Evolutionary conservation across 208 protist species (phyloP), one percentile per base, ranked within the genome.

Genomic region (Wallacemonas rigidus): DNA sequence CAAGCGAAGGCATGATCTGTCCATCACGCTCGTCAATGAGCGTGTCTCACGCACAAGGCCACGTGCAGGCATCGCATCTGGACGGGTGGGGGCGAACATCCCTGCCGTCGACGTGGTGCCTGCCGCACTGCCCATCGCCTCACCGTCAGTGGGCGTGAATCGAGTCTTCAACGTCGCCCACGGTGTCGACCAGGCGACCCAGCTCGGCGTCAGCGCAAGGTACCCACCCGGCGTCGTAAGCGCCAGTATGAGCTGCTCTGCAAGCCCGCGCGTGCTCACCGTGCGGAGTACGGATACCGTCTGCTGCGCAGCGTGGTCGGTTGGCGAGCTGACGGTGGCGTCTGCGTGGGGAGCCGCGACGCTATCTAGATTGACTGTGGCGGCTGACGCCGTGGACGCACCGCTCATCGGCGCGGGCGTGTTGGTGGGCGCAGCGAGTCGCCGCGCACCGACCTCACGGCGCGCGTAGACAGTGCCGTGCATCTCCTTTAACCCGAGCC

Each of bases 151-250:
- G 7, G 43, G 7, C 5, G 64, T 72, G 26, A 83, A 70, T 2
- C 69, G 63, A 12, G 76, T 75, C 70, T 87, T 80, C 38, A 79
- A 65, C 39, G 87, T 81, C 9, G 82, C 87, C 90, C 90, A 95
- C 63, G 90, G 90, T 68, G 75, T 78, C 53, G 87, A 87, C 90
- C 90, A 95, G 39, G 87, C 85, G 14, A 93, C 86, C 90, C 90
- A 95, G 72, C 74, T 69, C 36, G 90, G 90, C 40, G 81, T 91
- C 60, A 95, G 64, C 5, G 77, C 77, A 58, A 88, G 73, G 71
- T 83, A 95, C 8, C 87, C 87, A 2, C 71, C 64, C 36, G 60
- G 60, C 56, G 44, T 58, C 5, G 73, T 80, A 39, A 91, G 75
- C 40, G 82, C 79, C 36, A 71, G 53, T 54, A 83, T 11, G 53